These are phyloP conservation scores for Psilocybe cubensis DNA, from an alignment of 768 basidiomycete genomes.

Conservation along the genomic window DNA sequence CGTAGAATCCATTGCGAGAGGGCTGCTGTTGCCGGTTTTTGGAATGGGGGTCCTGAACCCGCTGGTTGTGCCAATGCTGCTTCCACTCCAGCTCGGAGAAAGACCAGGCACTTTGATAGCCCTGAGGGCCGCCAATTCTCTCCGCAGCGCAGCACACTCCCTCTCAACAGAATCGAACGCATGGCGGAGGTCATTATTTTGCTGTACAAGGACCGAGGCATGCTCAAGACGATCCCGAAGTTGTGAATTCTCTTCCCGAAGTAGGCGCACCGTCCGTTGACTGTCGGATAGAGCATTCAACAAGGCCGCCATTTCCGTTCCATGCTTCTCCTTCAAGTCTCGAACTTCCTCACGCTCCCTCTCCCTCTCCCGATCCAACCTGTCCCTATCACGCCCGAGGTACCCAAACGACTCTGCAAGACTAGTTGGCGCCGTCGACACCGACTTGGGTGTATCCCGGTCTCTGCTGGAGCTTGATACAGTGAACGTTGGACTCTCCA, in stretches of 20 bases:
- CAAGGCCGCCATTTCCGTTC: slow-evolving; percentile 70
- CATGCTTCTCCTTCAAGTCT: slow-evolving; percentile 68
- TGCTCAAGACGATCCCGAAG: slow-evolving; percentile 43
- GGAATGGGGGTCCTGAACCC: slow-evolving; percentile 23
- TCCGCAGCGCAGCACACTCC: slow-evolving; percentile 36
- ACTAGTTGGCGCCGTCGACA: slow-evolving; percentile 73
- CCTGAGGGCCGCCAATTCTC: slow-evolving; percentile 21
- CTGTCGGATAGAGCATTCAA: slow-evolving; percentile 76
- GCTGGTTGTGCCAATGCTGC: slow-evolving; percentile 21
- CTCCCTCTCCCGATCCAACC: slow-evolving; percentile 6
- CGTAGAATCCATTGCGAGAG: slow-evolving; percentile 24
- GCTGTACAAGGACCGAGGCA: slow-evolving; percentile 30
- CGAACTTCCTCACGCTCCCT: slow-evolving; percentile 47
- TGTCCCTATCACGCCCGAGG: slow-evolving; percentile 31
- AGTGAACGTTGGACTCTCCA: slow-evolving; percentile 68
- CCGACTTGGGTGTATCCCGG: slow-evolving; percentile 50
- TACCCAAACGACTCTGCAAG: slow-evolving; percentile 50
- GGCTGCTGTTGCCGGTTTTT: slow-evolving; percentile 24
- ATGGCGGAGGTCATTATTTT: slow-evolving; percentile 37
- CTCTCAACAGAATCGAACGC: slow-evolving; percentile 37
- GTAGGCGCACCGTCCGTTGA: slow-evolving; percentile 62
- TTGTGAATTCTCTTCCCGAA: slow-evolving; percentile 69
- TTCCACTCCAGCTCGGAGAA: slow-evolving; percentile 26
- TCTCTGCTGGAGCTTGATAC: slow-evolving; percentile 45
- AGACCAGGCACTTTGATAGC: slow-evolving; percentile 19